A percentile compares a stretch with the other conserved stretches of the same genome.
Conservation (phyloP, 345 rosid species). For the Capsella bursapastoris region DNA sequence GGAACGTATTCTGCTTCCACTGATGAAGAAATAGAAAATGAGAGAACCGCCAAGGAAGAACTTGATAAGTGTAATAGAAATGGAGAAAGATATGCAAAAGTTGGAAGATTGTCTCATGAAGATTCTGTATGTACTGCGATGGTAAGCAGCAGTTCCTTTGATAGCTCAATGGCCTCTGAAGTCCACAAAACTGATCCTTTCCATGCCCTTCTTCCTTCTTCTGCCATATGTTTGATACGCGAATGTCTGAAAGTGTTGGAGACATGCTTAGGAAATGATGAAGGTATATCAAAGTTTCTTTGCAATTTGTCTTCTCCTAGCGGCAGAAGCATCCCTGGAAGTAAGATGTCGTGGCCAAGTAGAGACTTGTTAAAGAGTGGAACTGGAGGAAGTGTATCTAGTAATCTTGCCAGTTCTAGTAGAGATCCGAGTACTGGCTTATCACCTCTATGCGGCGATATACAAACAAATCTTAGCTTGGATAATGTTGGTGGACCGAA, state of each 20-base stretch:
- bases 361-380: constrained; percentile 58
- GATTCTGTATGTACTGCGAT: constrained; percentile 66
- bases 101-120: constrained; percentile 76
- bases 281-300: constrained; percentile 51
- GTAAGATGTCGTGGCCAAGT: constrained; percentile 60
- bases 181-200: constrained; percentile 37
- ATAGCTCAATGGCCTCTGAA: constrained; percentile 50
- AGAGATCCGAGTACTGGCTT: constrained; percentile 48
- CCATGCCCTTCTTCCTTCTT: constrained; percentile 54
- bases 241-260: constrained; percentile 85
- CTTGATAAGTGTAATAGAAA: constrained; percentile 58
- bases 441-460: constrained; percentile 45
- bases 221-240: constrained; percentile 60
- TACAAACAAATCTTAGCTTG: constrained; percentile 43
- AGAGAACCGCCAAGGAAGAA: constrained; percentile 42
- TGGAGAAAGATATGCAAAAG: constrained; percentile 74
- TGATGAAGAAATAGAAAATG: constrained; percentile 49
- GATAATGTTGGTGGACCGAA: constrained; percentile 48
- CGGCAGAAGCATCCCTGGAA: constrained; percentile 45
- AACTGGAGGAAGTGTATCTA: constrained; percentile 59
- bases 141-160: constrained; percentile 56
- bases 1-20: constrained; percentile 69
- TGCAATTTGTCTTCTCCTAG: constrained; percentile 43
- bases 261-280: constrained; percentile 67
- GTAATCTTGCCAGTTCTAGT: constrained; percentile 60